Percentiles rank a stretch among this genome's conserved stretches.
phyloP scores from a whole-genome alignment of 2,329 filamentous ascomycete species.

The Cryphonectria carpinicola region DNA sequence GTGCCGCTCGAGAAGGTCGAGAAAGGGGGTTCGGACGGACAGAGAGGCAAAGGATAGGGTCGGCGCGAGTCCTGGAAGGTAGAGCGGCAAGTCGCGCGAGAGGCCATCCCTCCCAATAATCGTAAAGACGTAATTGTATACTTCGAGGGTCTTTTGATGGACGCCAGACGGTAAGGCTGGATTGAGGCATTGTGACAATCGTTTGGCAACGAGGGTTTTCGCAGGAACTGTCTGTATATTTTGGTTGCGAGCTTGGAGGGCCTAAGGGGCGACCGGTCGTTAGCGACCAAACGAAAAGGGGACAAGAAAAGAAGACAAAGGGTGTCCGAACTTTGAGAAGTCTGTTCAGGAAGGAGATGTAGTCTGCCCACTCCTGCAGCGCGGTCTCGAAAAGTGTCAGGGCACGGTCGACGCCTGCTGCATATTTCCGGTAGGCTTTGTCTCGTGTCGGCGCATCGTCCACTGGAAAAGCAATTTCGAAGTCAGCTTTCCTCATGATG shows the following conservation, averaged over 20 bases:
- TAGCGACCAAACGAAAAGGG: constrained; percentile 31
- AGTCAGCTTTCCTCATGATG: constrained; percentile 13
- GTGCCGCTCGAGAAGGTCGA: constrained; percentile 81
- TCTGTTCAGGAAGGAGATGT: constrained; percentile 93
- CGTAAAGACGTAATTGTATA: constrained; percentile 88
- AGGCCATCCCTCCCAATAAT: constrained; percentile 81
- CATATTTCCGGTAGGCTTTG: constrained; percentile 84
- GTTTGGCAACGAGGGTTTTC: constrained; percentile 82
- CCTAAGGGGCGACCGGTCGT: constrained; percentile 53
- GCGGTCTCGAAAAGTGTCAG: constrained; percentile 89
- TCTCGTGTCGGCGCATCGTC: constrained; percentile 58
- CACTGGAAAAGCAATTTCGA: constrained; percentile 7
- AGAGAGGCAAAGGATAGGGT: constrained; percentile 94
- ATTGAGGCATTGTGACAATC: constrained; percentile 92
- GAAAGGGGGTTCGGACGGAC: constrained; percentile 82
- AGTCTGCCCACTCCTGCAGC: constrained; percentile 98
- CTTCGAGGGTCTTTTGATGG: constrained; percentile 94
- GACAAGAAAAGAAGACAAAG: background rate
- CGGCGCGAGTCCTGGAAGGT: constrained; percentile 85
- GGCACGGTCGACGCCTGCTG: constrained; percentile 82
- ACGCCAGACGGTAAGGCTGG: constrained; percentile 92
- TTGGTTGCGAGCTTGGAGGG: constrained; percentile 82
- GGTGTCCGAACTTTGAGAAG: constrained; percentile 72
- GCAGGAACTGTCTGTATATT: constrained; percentile 76
- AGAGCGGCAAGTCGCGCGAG: constrained; percentile 80